A percentile compares a stretch with the other conserved stretches of the same genome.
These are phyloP conservation scores for Lojkania enalia DNA, from an alignment of 2,329 filamentous ascomycete genomes.

Conservation along the genomic window DNA sequence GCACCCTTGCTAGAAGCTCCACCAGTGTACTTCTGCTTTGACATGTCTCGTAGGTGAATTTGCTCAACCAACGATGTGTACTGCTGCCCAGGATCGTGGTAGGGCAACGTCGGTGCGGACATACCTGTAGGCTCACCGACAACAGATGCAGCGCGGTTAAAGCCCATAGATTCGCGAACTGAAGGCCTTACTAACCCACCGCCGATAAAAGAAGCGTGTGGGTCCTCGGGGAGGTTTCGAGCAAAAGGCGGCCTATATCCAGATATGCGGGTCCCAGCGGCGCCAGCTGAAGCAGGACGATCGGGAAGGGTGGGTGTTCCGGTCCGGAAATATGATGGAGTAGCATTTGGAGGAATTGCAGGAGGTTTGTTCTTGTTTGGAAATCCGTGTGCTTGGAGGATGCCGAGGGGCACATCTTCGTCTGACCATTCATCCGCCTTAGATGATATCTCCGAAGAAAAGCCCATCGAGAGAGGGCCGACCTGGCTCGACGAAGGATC, in stretches of 20 bases:
- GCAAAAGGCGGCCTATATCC: slow-evolving; percentile 40
- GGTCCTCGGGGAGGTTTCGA: slow-evolving; percentile 40
- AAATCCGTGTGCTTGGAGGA: slow-evolving; percentile 43
- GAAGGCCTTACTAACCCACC: slow-evolving; percentile 38
- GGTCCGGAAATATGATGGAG: slow-evolving; percentile 34
- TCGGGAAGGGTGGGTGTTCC: slow-evolving; percentile 25
- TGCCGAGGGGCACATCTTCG: slow-evolving; percentile 45
- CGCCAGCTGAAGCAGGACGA: slow-evolving; percentile 39
- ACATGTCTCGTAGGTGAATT: slow-evolving; percentile 42
- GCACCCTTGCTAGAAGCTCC: slow-evolving; percentile 39
- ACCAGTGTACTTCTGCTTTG: slow-evolving; percentile 42
- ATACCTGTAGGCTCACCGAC: slow-evolving; percentile 35
- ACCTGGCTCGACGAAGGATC: slow-evolving; percentile 23
- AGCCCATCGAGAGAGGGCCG: slow-evolving; percentile 30
- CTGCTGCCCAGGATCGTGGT: slow-evolving; percentile 35
- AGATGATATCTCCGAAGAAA: slow-evolving; percentile 40
- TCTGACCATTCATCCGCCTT: slow-evolving; percentile 44
- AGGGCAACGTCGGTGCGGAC: slow-evolving; percentile 29
- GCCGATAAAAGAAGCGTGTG: slow-evolving; percentile 37
- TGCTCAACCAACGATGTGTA: slow-evolving; percentile 42
- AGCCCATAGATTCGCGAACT: slow-evolving; percentile 43
- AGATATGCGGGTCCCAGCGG: slow-evolving; percentile 24
- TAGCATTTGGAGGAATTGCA: slow-evolving; percentile 33
- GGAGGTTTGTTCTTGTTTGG: slow-evolving; percentile 33
- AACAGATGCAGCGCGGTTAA: slow-evolving; percentile 39